Evolutionary conservation across 345 rosid species (phyloP), one percentile per base, ranked within the genome.

Genomic region (Salix dunnii): DNA sequence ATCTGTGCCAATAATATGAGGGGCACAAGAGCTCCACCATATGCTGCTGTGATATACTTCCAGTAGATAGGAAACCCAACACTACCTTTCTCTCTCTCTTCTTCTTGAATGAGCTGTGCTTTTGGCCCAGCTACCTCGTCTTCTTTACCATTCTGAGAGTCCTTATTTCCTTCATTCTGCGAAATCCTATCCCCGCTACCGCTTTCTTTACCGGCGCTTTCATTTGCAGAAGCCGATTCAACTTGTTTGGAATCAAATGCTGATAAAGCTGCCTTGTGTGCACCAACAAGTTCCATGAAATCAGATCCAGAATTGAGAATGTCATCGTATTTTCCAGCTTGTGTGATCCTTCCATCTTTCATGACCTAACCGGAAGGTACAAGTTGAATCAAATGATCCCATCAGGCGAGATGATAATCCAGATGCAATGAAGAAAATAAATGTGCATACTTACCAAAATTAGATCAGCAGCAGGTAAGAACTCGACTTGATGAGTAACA

Each of bases 31-130:
- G 89, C 91, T 81, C 94, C 96, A 60, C 92, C 90, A 38, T 89
- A 88, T 36, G 94, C 94, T 21, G 87, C 81, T 17, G 91, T 92
- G 51, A 89, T 76, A 76, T 87, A 91, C 65, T 88, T 86, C 90
- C 91, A 85, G 84, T 91, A 92, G 5, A 91, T 90, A 53, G 67
- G 69, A 77, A 89, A 87, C 60, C 91, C 87, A 6, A 92, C 97
- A 6, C 85, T 81, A 28, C 97, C 97, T 85, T 91, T 91, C 85
- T 89, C 96, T 74, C 96, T 88, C 81, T 92, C 97, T 82, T 92
- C 97, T 74, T 92, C 94, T 83, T 88, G 89, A 75, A 92, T 84
- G 71, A 92, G 83, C 73, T 92, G 91, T 76, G 85, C 90, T 78
- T 85, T 81, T 16, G 84, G 77, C 78, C 64, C 87, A 25, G 35